phyloP scores from a whole-genome alignment of 345 rosid genomes.

The Syzygium oleosum region DNA sequence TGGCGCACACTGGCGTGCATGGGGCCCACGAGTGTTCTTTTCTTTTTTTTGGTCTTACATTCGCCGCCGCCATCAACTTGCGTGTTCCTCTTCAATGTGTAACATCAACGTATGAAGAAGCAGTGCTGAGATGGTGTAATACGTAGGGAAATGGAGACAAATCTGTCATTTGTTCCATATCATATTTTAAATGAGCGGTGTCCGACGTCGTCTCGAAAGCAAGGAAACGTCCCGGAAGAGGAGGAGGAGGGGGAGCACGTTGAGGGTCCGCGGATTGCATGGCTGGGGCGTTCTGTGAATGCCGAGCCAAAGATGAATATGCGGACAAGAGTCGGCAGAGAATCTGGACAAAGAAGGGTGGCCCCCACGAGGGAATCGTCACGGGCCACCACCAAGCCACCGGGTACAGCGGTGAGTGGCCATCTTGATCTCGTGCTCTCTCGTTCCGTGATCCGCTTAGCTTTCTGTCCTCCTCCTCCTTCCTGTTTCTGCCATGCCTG shows the following conservation, averaged over 20 bases:
- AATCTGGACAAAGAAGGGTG: background rate
- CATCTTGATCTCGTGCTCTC: background rate
- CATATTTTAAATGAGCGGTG: background rate
- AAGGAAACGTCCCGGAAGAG: background rate
- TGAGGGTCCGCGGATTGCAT: background rate
- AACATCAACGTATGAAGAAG: background rate
- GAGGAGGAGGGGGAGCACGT: background rate
- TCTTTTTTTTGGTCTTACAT: background rate
- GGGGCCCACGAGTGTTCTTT: background rate
- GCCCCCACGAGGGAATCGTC: background rate
- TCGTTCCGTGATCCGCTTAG: background rate
- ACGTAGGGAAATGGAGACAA: background rate
- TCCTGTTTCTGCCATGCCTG: background rate
- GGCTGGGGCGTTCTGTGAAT: background rate
- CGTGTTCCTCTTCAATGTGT: background rate
- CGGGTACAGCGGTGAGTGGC: background rate
- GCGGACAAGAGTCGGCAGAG: background rate
- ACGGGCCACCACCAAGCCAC: background rate
- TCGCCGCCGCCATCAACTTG: background rate
- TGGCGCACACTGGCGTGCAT: background rate
- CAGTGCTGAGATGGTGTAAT: background rate
- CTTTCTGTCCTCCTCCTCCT: background rate
- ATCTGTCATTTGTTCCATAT: background rate
- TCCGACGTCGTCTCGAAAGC: background rate
- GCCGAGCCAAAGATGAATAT: background rate